Evolutionary conservation across 2,329 filamentous ascomycete species (phyloP).

Genomic region (Clarireedia hainanense): DNA sequence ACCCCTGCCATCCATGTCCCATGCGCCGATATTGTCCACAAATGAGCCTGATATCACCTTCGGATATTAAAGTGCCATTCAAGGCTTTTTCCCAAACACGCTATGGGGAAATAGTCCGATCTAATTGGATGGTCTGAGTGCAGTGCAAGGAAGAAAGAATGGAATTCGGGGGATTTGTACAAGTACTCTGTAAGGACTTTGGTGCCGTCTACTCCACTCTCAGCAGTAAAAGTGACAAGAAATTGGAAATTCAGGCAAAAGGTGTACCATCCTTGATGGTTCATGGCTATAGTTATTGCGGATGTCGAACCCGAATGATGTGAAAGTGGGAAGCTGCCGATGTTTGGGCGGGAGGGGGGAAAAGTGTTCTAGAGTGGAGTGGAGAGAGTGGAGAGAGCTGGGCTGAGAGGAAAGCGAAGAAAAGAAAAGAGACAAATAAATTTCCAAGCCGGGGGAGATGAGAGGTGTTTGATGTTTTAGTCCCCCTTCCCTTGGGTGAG

Average conservation of each 20-base stretch:
- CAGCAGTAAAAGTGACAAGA: background rate
- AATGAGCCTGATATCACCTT: no score
- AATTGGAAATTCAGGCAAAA: background rate
- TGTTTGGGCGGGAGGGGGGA: background rate
- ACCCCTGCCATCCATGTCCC: no score
- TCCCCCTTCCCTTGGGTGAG: no score
- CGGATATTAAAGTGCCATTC: no score
- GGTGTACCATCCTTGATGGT: no score
- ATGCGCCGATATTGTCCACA: no score
- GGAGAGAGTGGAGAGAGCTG: background rate
- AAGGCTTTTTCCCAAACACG: background rate
- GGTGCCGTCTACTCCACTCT: no score
- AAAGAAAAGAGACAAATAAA: background rate
- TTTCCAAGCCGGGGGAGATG: background rate
- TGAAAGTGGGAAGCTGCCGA: background rate
- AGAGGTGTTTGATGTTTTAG: no score
- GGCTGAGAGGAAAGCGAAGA: background rate
- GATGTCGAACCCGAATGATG: background rate
- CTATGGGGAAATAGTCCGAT: background rate
- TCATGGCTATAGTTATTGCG: no score
- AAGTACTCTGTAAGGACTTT: no score
- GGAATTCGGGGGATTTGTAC: no score
- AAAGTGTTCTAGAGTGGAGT: background rate
- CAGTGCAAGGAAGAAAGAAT: no score
- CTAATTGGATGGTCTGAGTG: background rate